A percentile compares a stretch with the other conserved stretches of the same genome.
Evolutionary conservation across 257 asterid species (phyloP).

Genomic region (Pogostemon cablin): DNA sequence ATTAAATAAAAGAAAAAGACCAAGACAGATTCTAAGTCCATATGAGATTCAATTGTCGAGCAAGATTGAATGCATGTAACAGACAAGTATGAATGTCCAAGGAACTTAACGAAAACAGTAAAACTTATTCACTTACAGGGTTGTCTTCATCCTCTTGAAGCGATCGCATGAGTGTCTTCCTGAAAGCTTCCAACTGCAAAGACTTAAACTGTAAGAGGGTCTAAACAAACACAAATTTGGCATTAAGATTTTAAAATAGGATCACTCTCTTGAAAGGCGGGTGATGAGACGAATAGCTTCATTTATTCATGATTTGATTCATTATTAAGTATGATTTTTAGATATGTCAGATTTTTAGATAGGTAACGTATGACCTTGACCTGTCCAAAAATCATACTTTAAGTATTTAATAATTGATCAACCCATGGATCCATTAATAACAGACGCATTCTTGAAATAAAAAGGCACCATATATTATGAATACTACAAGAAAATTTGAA

Average conservation of each 20-base stretch:
- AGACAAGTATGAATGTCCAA: background rate
- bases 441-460: background rate
- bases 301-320: too few relatives aligned
- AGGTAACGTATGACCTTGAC: too few relatives aligned
- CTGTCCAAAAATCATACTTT: too few relatives aligned
- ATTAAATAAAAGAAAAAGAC: slow-evolving; percentile 26
- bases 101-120: background rate
- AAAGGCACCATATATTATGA: background rate
- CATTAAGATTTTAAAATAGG: background rate
- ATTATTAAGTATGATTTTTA: too few relatives aligned
- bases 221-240: slow-evolving; percentile 16
- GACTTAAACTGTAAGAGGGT: slow-evolving; percentile 32
- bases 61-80: background rate
- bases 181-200: slow-evolving; percentile 80
- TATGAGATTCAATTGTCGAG: background rate
- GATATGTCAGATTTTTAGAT: too few relatives aligned
- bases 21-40: slow-evolving; percentile 16
- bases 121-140: slow-evolving; percentile 52
- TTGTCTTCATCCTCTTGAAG: slow-evolving; percentile 83
- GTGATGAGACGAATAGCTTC: too few relatives aligned
- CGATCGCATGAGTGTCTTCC: slow-evolving; percentile 87
- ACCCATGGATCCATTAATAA: too few relatives aligned
- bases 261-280: too few relatives aligned
- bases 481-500: background rate
- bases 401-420: too few relatives aligned